A percentile compares a stretch with the other conserved stretches of the same genome.
phyloP scores from a whole-genome alignment of 192 early-diverging fungal genomes.

The Globomyces pollinis-pini region DNA sequence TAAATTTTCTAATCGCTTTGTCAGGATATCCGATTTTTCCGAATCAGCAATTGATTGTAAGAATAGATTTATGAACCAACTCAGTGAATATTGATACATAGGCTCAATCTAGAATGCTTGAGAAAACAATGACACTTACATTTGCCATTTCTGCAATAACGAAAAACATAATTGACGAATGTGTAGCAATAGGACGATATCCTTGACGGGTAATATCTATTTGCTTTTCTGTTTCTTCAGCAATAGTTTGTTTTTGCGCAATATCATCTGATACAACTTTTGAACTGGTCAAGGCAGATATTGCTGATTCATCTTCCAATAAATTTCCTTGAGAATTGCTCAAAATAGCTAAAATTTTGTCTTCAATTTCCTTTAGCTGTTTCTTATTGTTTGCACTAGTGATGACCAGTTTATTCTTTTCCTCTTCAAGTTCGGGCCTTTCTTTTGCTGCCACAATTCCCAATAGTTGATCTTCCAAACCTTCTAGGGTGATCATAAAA shows the following conservation, averaged over 20 bases:
- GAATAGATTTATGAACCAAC: conserved; percentile 58
- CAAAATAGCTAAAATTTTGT: conserved; percentile 49
- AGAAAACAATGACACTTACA: too few relatives aligned
- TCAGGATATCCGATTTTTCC: conserved; percentile 44
- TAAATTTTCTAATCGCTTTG: conserved; percentile 45
- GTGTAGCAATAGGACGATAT: conserved; percentile 50
- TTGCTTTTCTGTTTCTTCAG: conserved; percentile 53
- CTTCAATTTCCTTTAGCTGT: conserved; percentile 58
- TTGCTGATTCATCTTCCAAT: conserved; percentile 55
- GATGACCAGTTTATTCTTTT: conserved; percentile 51
- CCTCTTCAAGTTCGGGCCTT: conserved; percentile 58
- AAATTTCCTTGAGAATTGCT: conserved; percentile 48
- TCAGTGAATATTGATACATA: conserved; percentile 57
- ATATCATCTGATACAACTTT: conserved; percentile 54
- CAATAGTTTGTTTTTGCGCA: conserved; percentile 52
- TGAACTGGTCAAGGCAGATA: conserved; percentile 47
- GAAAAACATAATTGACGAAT: conserved; percentile 55
- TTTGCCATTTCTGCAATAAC: conserved; percentile 57
- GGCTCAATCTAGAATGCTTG: too few relatives aligned
- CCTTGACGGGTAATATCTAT: conserved; percentile 54
- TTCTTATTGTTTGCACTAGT: conserved; percentile 52
- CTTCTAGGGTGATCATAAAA: conserved; percentile 59
- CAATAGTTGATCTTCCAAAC: conserved; percentile 52
- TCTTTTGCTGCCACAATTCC: conserved; percentile 58
- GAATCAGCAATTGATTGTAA: conserved; percentile 52